These are phyloP conservation scores for Boletus semigastroideus DNA, from an alignment of 1,284 basidiomycete genomes.

Conservation along the genomic window DNA sequence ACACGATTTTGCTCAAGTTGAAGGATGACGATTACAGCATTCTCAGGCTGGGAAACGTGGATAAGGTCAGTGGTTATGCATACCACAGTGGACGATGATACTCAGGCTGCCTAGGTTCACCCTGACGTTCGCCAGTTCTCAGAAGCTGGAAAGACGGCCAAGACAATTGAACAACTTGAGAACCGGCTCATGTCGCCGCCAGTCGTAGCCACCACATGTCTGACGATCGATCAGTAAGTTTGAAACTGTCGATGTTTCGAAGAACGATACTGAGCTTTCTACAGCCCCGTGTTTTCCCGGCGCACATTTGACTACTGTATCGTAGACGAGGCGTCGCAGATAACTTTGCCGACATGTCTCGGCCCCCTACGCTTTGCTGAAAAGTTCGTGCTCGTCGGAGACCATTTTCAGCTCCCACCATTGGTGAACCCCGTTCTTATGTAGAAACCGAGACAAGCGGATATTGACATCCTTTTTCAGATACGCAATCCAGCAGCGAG, in stretches of 20 bases:
- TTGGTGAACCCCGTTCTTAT: conserved; percentile 51
- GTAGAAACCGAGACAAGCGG: not conserved
- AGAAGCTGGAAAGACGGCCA: conserved; percentile 54
- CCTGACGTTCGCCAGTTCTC: conserved; percentile 75
- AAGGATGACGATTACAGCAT: conserved; percentile 68
- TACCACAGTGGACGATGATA: not conserved
- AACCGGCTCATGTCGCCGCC: conserved; percentile 80
- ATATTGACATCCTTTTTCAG: conserved; percentile 37
- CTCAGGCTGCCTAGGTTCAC: conserved; percentile 60
- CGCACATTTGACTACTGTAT: conserved; percentile 96
- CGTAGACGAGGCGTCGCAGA: conserved; percentile 97
- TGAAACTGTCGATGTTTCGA: not conserved
- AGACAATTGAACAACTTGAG: conserved; percentile 77
- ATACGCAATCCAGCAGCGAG: conserved; percentile 81
- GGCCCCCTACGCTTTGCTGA: conserved; percentile 91
- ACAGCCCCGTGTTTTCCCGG: conserved; percentile 80
- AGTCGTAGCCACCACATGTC: conserved; percentile 94
- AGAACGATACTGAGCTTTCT: not conserved
- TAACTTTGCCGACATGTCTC: conserved; percentile 92
- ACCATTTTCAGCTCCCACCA: conserved; percentile 96
- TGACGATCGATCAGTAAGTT: conserved; percentile 90
- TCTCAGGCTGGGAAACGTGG: conserved; percentile 84
- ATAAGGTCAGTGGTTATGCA: conserved; percentile 65
- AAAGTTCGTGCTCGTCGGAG: conserved; percentile 92
- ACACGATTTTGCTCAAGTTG: conserved; percentile 89